Base-by-base conservation (phyloP, 192 early-diverging fungal genomes). In the Backusella psychrophila region DNA sequence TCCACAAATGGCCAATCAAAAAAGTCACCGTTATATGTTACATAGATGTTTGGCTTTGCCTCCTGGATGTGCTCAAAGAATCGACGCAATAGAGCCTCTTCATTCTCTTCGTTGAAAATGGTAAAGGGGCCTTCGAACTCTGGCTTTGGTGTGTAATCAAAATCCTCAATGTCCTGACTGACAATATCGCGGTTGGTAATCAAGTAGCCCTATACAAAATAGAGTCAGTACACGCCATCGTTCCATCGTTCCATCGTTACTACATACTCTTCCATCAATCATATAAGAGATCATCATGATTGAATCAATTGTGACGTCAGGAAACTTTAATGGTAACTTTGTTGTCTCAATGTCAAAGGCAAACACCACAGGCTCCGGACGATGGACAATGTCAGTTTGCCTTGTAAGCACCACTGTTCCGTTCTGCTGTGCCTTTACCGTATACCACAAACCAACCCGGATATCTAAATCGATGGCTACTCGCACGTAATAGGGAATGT, bases 251-350 rank as follows among this genome's bases (percentile, higher is more conserved):
- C n/a, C 1, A 44, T 21, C 17, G 31, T 0, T 12, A 6, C 6
- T 11, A 41, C 41, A 66, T 89, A 96, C 95, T 83, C 94, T 93
- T 23, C 96, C 98, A 72, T 98, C 96, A 68, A 99, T 93, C 98
- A 99, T 99, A 81, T 99, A 99, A 35, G 97, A 98, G 77, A 99
- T 98, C 98, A 99, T 99, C 96, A 98, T 99, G 75, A 99, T 95
- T 46, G 89, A 90, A 80, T 99, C 98, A 36, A 92, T 91, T 4
- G 83, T 66, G 0, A 96, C 88, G 75, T 98, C 98, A 8, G 98
- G 98, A 74, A 99, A 99, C 83, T 98, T 98, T 36, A 99, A 88
- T 36, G 98, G 98, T 36, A 96, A 82, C 81, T 99, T 99, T 36
- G 97, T 97, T 0, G 96, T 97, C 85, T 99, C 98, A 71, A 99